These are phyloP conservation scores for Candida odintsovae DNA, from an alignment of 805 yeast species.

Conservation along the genomic window DNA sequence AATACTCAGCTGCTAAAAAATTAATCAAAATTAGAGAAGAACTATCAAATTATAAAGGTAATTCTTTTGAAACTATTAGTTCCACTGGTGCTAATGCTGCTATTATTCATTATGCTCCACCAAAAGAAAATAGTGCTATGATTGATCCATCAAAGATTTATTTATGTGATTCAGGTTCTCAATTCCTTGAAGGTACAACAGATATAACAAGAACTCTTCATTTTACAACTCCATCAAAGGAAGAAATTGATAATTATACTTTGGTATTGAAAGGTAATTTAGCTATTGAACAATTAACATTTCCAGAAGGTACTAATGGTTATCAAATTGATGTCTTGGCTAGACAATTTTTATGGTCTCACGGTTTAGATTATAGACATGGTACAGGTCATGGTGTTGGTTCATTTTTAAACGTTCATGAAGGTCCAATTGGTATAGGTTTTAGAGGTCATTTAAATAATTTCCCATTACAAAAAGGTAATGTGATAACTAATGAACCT, in stretches of 20 bases:
- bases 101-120: conserved; percentile 71
- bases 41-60: conserved; percentile 54
- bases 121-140: conserved; percentile 46
- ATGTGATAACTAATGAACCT: conserved; percentile 85
- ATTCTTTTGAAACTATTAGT: conserved; percentile 72
- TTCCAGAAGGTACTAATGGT: conserved; percentile 75
- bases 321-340: conserved; percentile 75
- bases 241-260: conserved; percentile 66
- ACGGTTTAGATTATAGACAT: conserved; percentile 84
- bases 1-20: conserved; percentile 60
- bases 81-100: conserved; percentile 75
- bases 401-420: conserved; percentile 84
- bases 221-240: conserved; percentile 49
- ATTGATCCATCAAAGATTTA: conserved; percentile 67
- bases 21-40: conserved; percentile 48
- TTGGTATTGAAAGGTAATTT: conserved; percentile 88
- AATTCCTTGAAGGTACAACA: conserved; percentile 90
- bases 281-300: conserved; percentile 72
- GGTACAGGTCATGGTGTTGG: conserved; percentile 99
- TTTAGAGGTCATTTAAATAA: conserved; percentile 40
- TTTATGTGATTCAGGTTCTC: conserved; percentile 87
- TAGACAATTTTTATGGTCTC: conserved; percentile 73
- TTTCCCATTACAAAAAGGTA: conserved; percentile 58
- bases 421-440: conserved; percentile 86
- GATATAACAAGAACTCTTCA: conserved; percentile 90